These are phyloP conservation scores for Peronospora destructor DNA, from an alignment of 352 stramenopile species.

Conservation along the genomic window DNA sequence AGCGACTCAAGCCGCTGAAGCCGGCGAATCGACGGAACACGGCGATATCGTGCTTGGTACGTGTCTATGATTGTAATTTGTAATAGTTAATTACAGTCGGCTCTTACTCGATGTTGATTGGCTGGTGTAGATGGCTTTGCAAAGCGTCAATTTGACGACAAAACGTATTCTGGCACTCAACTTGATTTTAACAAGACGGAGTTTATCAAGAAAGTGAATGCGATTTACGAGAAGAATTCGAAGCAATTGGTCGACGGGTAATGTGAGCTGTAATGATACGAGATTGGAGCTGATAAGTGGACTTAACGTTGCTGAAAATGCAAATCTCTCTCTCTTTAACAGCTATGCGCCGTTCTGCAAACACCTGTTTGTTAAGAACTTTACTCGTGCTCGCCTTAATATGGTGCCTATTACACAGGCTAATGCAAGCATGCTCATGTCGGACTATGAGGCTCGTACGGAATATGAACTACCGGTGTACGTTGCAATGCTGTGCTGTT, in stretches of 20 bases:
- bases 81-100: no score
- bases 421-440: conserved; percentile 89
- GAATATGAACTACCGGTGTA: conserved; percentile 93
- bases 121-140: conserved; percentile 58
- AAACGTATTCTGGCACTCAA: conserved; percentile 64
- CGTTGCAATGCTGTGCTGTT: not conserved
- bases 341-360: conserved; percentile 99
- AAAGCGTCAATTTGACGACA: conserved; percentile 81
- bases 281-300: no score
- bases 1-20: conserved; percentile 15
- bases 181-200: conserved; percentile 63
- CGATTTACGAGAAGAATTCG: conserved; percentile 58
- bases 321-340: not conserved
- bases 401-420: conserved; percentile 90
- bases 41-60: conserved; percentile 53
- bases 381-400: conserved; percentile 83
- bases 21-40: conserved; percentile 21
- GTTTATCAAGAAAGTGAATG: conserved; percentile 80
- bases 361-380: conserved; percentile 96
- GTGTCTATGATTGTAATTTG: conserved; percentile 1
- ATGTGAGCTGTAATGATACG: not conserved
- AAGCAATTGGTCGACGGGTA: conserved; percentile 71
- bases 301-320: no score
- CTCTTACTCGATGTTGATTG: not conserved
- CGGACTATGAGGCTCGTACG: conserved; percentile 90